These are phyloP conservation scores for Pittosporum tobira DNA, from an alignment of 129 eudicot genomes.

Conservation along the genomic window DNA sequence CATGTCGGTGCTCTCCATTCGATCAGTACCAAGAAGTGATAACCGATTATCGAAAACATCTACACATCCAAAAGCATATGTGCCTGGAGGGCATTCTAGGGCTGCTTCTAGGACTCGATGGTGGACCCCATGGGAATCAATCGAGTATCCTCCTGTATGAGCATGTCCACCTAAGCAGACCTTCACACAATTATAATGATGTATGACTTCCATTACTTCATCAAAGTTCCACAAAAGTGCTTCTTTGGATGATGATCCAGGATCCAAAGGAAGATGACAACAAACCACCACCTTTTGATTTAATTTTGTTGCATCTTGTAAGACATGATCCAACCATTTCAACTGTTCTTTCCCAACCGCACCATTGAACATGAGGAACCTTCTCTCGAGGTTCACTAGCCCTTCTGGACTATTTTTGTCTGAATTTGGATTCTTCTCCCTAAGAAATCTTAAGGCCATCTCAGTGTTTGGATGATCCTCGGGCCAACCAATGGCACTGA, in stretches of 20 bases:
- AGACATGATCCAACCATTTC: conserved; percentile 61
- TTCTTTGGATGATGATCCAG: conserved; percentile 42
- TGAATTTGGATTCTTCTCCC: conserved; percentile 69
- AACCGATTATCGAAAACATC: conserved; percentile 70
- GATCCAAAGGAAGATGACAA: conserved; percentile 77
- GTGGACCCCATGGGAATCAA: conserved; percentile 81
- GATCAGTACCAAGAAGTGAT: conserved; percentile 59
- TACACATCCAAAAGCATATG: conserved; percentile 62
- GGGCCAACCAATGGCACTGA: conserved; percentile 96
- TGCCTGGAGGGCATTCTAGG: conserved; percentile 84
- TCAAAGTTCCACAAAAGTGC: conserved; percentile 88
- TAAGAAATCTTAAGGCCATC: conserved; percentile 50
- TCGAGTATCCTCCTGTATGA: conserved; percentile 68
- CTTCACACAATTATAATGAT: conserved; percentile 82
- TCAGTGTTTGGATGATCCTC: conserved; percentile 66
- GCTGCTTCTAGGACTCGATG: conserved; percentile 97
- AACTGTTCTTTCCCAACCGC: conserved; percentile 82
- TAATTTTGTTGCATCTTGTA: conserved; percentile 51
- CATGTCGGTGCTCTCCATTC: conserved; percentile 69
- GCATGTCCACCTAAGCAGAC: conserved; percentile 78
- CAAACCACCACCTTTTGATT: conserved; percentile 74
- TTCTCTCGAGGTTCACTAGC: conserved; percentile 52
- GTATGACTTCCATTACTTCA: conserved; percentile 85
- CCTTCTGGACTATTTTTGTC: conserved; percentile 85
- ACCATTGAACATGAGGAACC: conserved; percentile 84